Evolutionary conservation across 192 early-diverging fungal genomes (phyloP).

Genomic region (Allomyces macrogynus): DNA sequence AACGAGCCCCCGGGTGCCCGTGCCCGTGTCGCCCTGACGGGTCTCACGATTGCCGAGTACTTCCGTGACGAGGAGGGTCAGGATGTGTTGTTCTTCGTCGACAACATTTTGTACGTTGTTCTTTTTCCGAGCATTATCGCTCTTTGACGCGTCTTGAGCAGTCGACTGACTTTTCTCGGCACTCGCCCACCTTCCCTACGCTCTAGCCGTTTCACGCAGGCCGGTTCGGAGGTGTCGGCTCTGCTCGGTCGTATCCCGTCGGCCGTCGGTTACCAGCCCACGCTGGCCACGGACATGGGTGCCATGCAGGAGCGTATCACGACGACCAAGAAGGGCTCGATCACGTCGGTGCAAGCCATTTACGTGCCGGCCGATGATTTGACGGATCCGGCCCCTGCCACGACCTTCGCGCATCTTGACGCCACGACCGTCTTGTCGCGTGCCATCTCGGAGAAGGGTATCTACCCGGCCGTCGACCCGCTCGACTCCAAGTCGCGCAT

Average conservation of each 20-base stretch:
- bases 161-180: too few species aligned
- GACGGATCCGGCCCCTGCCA: slow-evolving; percentile 97
- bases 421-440: slow-evolving; percentile 98
- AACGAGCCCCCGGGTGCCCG: slow-evolving; percentile 98
- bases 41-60: slow-evolving; percentile 96
- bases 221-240: slow-evolving; percentile 99
- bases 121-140: too few species aligned
- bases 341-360: slow-evolving; percentile 95
- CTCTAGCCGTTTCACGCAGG: slow-evolving; percentile 81
- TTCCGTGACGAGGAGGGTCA: slow-evolving; percentile 99
- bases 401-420: slow-evolving; percentile 97
- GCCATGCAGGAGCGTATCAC: slow-evolving; percentile 99
- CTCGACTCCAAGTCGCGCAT: slow-evolving; percentile 97
- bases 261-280: slow-evolving; percentile 99
- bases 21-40: slow-evolving; percentile 94
- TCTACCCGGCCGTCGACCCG: slow-evolving; percentile 97
- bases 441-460: slow-evolving; percentile 96
- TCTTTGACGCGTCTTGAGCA: too few species aligned
- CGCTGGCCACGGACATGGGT: slow-evolving; percentile 97
- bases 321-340: slow-evolving; percentile 99
- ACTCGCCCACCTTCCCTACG: too few species aligned
- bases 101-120: slow-evolving; percentile 72
- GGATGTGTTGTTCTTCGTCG: slow-evolving; percentile 98
- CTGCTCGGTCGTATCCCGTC: slow-evolving; percentile 98
- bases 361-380: slow-evolving; percentile 99